phyloP scores from a whole-genome alignment of 2,329 filamentous ascomycete genomes.

The Aspergillus hortae region DNA sequence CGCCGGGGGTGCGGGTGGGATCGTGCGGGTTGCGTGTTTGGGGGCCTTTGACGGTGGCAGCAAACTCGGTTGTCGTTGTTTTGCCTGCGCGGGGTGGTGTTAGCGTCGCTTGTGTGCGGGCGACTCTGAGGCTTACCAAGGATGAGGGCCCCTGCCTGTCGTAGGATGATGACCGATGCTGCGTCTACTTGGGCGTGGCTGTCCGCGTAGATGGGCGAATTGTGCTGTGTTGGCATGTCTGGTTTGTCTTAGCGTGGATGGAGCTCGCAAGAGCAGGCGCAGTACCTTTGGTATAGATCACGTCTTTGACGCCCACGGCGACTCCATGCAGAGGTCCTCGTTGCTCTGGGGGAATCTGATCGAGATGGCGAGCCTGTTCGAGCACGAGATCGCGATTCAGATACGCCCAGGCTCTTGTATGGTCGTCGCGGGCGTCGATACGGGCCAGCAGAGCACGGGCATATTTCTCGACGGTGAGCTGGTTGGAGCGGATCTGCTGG shows the following conservation, averaged over 20 bases:
- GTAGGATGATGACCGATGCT: constrained; percentile 2
- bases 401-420: constrained; percentile 52
- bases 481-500: neutral
- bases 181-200: constrained; percentile 4
- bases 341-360: constrained; percentile 45
- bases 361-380: constrained; percentile 45
- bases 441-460: constrained; percentile 46
- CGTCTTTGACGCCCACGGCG: constrained; percentile 58
- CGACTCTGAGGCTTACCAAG: constrained; percentile 2
- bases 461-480: constrained; percentile 50
- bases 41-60: constrained; percentile 2
- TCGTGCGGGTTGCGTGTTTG: constrained; percentile 58
- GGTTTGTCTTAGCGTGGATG: neutral
- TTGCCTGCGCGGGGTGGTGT: constrained; percentile 1
- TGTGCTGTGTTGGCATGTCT: constrained; percentile 12
- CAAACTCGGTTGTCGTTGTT: constrained; percentile 14
- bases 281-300: constrained; percentile 54
- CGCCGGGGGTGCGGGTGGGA: constrained; percentile 56
- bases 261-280: too few relatives aligned
- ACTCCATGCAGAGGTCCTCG: constrained; percentile 57
- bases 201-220: constrained; percentile 9
- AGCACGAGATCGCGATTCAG: constrained; percentile 48
- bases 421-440: constrained; percentile 43
- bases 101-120: neutral
- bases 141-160: constrained; percentile 9